Base-by-base conservation (phyloP, 257 asterid species). In the Scutellaria galericulata region DNA sequence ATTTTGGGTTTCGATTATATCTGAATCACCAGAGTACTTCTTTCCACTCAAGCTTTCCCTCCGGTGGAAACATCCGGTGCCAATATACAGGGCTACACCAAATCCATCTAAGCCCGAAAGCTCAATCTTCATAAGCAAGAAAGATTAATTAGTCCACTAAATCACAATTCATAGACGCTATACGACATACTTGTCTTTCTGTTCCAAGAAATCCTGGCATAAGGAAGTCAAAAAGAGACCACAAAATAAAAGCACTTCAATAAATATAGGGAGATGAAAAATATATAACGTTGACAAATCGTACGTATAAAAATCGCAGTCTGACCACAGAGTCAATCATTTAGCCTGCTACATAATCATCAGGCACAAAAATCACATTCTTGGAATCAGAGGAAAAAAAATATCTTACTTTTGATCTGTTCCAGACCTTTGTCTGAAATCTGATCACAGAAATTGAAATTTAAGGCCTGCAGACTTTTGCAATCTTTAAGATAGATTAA, bases 121-220 rank as follows among this genome's bases (percentile, higher is more conserved):
- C 78, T 89, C 95, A 62, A 87, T 73, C 97, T 91, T 64, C 75
- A 63, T 27, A 45, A 53, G 4, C 53, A 13, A 71, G n/a, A 46
- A 20, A 59, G 39, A 20, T 67, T 56, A 48, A 10, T 50, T 18
- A 61, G 68, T 18, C 39, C 42, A 15, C 47, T 2, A n/a, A 71
- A 47, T 44, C 48, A 42, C 39, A 11, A 20, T 10, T 31, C 37
- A 31, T 3, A 31, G 37, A 31, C 37, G n/a, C n/a, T n/a, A 71
- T 58, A 61, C 44, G 61, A 79, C 91, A 72, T 89, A 95, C 99
- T 78, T 95, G 99, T 92, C 97, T 90, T 78, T 95, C 99, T 7
- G 99, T 95, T 84, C 99, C 99, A 73, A 95, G 99, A 84, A 95
- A 95, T 74, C 99, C 99, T 27, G 99, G 99, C 98, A 95, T 95